These are phyloP conservation scores for Phaeoacremonium minimum DNA, from an alignment of 2,329 filamentous ascomycete genomes.

Conservation along the genomic window DNA sequence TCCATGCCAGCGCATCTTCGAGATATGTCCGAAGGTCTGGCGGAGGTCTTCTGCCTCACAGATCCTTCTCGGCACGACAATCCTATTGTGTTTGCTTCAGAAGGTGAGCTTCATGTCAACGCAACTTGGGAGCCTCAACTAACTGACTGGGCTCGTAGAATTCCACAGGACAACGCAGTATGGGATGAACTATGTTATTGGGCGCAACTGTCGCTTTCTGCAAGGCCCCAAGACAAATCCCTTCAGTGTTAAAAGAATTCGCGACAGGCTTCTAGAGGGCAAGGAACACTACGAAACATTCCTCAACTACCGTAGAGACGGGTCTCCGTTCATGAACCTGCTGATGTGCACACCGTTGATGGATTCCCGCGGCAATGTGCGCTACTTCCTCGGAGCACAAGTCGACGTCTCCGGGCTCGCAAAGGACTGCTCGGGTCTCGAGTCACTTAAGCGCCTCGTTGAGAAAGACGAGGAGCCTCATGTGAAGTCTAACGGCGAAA, in stretches of 20 bases:
- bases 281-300: conserved; percentile 70
- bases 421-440: conserved; percentile 61
- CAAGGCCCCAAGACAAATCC: conserved; percentile 69
- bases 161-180: conserved; percentile 25
- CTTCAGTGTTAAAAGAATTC: conserved; percentile 56
- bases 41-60: conserved; percentile 73
- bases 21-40: conserved; percentile 69
- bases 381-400: conserved; percentile 69
- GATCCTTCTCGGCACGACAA: conserved; percentile 71
- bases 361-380: conserved; percentile 61
- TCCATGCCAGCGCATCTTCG: conserved; percentile 59
- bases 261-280: conserved; percentile 56
- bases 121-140: conserved; percentile 1
- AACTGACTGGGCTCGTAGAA: conserved; percentile 36
- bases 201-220: conserved; percentile 74
- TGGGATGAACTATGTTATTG: conserved; percentile 56
- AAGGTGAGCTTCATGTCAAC: conserved; percentile 43
- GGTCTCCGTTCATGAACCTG: conserved; percentile 73
- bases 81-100: conserved; percentile 72
- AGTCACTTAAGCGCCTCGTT: conserved; percentile 51
- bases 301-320: conserved; percentile 74
- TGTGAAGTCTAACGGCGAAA: too few species aligned
- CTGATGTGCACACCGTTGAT: conserved; percentile 69
- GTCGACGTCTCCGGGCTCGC: conserved; percentile 67
- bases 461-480: conserved; percentile 22